phyloP scores from a whole-genome alignment of 1,284 basidiomycete species.

The Apiotrichum gracile region DNA sequence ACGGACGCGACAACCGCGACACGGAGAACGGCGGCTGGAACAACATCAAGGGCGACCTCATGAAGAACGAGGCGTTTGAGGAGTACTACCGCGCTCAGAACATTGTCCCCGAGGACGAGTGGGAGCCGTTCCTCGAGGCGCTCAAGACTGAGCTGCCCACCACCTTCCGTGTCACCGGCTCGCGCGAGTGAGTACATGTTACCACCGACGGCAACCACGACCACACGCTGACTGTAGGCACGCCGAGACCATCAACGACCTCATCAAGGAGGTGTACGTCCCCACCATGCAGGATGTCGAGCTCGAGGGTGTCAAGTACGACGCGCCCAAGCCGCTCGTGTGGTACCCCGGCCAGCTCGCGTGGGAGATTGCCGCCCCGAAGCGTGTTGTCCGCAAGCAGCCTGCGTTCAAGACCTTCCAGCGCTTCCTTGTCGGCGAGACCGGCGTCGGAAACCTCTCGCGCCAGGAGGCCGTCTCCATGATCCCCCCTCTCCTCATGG shows the following conservation, averaged over 20 bases:
- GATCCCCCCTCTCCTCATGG: slow-evolving; percentile 91
- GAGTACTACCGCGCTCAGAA: slow-evolving; percentile 60
- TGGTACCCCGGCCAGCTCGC: slow-evolving; percentile 94
- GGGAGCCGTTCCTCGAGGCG: slow-evolving; percentile 65
- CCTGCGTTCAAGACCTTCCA: slow-evolving; percentile 97
- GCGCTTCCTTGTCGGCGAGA: slow-evolving; percentile 94
- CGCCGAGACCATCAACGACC: slow-evolving; percentile 64
- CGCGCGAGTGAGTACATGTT: slow-evolving; percentile 74
- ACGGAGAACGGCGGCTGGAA: slow-evolving; percentile 18
- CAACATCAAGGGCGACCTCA: slow-evolving; percentile 17
- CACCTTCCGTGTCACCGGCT: slow-evolving; percentile 88
- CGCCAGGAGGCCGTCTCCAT: slow-evolving; percentile 98
- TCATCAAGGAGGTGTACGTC: slow-evolving; percentile 69
- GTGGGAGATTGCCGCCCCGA: slow-evolving; percentile 92
- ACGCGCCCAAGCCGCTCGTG: slow-evolving; percentile 74
- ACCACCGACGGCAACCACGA: background rate
- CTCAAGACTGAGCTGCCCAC: slow-evolving; percentile 76
- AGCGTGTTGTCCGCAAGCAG: slow-evolving; percentile 80
- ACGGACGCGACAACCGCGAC: background rate
- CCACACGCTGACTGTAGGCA: slow-evolving; percentile 50
- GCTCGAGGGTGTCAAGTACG: slow-evolving; percentile 61
- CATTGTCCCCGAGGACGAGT: slow-evolving; percentile 57
- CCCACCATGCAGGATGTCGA: slow-evolving; percentile 67
- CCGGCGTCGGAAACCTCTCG: slow-evolving; percentile 94
- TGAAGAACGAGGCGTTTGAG: slow-evolving; percentile 64